These are phyloP conservation scores for Trametes villosa DNA, from an alignment of 768 basidiomycete genomes.

Conservation along the genomic window DNA sequence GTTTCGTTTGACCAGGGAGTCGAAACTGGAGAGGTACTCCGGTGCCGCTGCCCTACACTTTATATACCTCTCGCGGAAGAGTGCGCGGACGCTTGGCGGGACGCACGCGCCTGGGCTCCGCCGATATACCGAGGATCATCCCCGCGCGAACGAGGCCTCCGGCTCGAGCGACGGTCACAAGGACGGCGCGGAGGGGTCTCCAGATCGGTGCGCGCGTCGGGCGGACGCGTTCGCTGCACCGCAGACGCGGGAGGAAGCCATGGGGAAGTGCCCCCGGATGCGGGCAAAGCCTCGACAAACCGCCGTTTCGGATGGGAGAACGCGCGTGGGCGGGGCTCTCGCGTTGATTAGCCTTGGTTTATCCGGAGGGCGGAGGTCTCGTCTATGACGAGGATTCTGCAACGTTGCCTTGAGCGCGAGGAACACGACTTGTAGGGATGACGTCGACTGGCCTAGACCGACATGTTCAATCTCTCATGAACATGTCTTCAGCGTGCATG, in stretches of 20 bases:
- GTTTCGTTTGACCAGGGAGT: not conserved
- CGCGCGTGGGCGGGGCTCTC: not conserved
- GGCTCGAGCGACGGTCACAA: not conserved
- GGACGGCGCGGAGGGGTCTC: not conserved
- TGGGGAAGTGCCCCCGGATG: not conserved
- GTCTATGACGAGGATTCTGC: too few relatives aligned
- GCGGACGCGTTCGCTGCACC: not conserved
- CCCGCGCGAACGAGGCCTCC: not conserved
- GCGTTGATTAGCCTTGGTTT: conserved; percentile 8
- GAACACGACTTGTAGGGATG: too few relatives aligned
- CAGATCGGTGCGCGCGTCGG: not conserved
- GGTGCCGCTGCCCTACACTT: not conserved
- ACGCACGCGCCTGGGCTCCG: not conserved
- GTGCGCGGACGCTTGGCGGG: not conserved
- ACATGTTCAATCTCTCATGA: too few relatives aligned
- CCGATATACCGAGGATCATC: conserved; percentile 20
- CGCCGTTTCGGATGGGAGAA: not conserved
- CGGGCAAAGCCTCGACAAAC: conserved; percentile 6
- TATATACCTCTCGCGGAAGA: not conserved
- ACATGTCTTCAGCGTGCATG: too few relatives aligned
- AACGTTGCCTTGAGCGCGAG: too few relatives aligned
- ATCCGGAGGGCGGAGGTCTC: conserved; percentile 4
- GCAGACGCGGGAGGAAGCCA: too few relatives aligned
- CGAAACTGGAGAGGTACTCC: not conserved
- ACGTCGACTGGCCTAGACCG: too few relatives aligned